Evolutionary conservation across 345 rosid genomes (phyloP).

Genomic region (Brassica carinata): DNA sequence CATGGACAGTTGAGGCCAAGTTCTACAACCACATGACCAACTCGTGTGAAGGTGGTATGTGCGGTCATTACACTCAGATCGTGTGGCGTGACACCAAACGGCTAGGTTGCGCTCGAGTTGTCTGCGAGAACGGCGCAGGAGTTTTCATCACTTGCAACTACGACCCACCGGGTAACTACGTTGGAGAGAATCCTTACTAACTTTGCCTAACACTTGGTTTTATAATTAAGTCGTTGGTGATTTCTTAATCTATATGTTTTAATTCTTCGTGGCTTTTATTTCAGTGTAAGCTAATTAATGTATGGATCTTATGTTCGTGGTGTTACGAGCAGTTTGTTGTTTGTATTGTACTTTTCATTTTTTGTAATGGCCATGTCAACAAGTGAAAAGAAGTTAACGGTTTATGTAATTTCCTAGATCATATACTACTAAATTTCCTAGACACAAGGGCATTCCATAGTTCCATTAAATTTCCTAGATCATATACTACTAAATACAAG

Average conservation of each 20-base stretch:
- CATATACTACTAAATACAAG: no score
- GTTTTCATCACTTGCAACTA: slow-evolving; percentile 87
- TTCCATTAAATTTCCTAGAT: no score
- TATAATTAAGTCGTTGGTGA: not conserved
- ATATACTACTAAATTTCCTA: not conserved
- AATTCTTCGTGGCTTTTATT: not conserved
- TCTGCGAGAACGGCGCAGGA: slow-evolving; percentile 53
- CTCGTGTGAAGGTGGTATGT: slow-evolving; percentile 54
- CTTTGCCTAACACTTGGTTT: slow-evolving; percentile 3
- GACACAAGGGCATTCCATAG: no score
- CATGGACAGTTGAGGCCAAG: slow-evolving; percentile 65
- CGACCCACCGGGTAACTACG: slow-evolving; percentile 89
- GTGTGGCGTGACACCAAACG: slow-evolving; percentile 65
- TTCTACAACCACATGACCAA: slow-evolving; percentile 60
- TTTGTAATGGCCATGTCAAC: slow-evolving; percentile 14
- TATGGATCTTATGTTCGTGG: slow-evolving; percentile 4
- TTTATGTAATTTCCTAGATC: no score
- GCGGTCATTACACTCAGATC: slow-evolving; percentile 91
- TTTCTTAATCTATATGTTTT: not conserved
- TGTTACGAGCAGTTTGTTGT: slow-evolving; percentile 22
- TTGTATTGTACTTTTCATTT: slow-evolving; percentile 7
- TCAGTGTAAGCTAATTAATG: not conserved
- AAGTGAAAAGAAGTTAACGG: not conserved
- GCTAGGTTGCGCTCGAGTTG: slow-evolving; percentile 77
- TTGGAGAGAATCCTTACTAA: slow-evolving; percentile 84